A percentile compares a stretch with the other conserved stretches of the same genome.
Evolutionary conservation across 352 stramenopile genomes (phyloP).

Genomic region (Halophytophthora batemanensis): DNA sequence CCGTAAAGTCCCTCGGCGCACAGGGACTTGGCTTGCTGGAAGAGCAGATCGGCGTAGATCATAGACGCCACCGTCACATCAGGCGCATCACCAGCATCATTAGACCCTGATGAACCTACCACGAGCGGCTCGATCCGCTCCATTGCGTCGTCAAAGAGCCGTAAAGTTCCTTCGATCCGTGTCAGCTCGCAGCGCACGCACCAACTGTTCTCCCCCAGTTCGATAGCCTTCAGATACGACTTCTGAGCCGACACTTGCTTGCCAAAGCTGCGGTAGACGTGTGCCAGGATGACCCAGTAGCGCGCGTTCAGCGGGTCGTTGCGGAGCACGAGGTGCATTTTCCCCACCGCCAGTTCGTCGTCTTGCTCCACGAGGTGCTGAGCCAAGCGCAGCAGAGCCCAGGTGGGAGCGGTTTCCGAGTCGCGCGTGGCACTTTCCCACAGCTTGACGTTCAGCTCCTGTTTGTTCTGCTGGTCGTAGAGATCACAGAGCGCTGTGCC

Average conservation of each 20-base stretch:
- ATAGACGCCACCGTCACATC: constrained; percentile 41
- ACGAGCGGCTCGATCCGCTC: constrained; percentile 49
- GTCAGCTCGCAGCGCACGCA: constrained; percentile 75
- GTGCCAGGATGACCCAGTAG: constrained; percentile 72
- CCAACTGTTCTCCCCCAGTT: constrained; percentile 63
- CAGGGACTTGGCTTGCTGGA: constrained; percentile 73
- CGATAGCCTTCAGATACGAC: constrained; percentile 75
- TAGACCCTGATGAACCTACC: not conserved
- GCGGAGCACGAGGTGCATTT: constrained; percentile 71
- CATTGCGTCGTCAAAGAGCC: constrained; percentile 72
- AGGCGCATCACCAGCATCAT: constrained; percentile 9
- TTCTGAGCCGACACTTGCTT: constrained; percentile 77
- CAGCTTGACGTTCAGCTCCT: constrained; percentile 60
- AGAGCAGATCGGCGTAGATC: constrained; percentile 68
- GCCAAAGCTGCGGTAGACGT: constrained; percentile 80
- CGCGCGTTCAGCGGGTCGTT: constrained; percentile 61
- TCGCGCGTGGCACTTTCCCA: constrained; percentile 66
- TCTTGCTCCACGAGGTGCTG: constrained; percentile 68
- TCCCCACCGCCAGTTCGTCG: constrained; percentile 61
- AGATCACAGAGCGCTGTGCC: constrained; percentile 63
- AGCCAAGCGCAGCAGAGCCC: constrained; percentile 67
- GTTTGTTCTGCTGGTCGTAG: constrained; percentile 60
- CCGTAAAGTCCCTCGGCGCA: constrained; percentile 76
- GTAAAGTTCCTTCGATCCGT: constrained; percentile 70
- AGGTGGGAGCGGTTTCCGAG: constrained; percentile 59